Evolutionary conservation across 2,329 filamentous ascomycete species (phyloP), one percentile per base, ranked within the genome.

Genomic region (Hypoxylon sp.): DNA sequence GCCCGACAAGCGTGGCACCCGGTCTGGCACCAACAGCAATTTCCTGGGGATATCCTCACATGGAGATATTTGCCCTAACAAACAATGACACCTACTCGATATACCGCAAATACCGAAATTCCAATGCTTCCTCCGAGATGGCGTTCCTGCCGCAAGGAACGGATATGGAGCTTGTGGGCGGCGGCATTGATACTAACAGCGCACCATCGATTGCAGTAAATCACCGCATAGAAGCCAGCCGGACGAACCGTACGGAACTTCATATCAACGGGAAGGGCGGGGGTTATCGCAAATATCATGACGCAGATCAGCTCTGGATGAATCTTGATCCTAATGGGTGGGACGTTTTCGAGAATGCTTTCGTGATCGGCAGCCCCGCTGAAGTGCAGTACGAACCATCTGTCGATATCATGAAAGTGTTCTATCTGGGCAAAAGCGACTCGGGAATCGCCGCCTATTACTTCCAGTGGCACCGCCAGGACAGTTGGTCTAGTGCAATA

Each of bases 11-110:
- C 34, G 62, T 60, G 19, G 5, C 34, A 25, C 43, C 43, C 5
- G 62, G 62, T 5, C 28, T 65, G 2, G 41, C 62, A n/a, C 62
- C 57, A 28, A 65, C 56, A 3, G 62, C 62, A 5, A 51, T 65
- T 32, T 65, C 62, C 3, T 65, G 62, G 62, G 62, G 62, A 11
- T 65, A 60, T 46, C 62, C 62, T 13, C 62, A 65, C 36, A 36
- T 65, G 13, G 62, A 65, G 21, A 60, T 65, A 45, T 65, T 51
- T 19, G 56, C 62, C 34, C 17, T 65, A 36, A 65, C 62, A 19
- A 53, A 55, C 28, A 60, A 65, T 14, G 25, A 45, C 36, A 51
- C 63, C 2, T 25, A 60, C 14, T 51, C 63, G 2, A n/a, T 65
- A 38, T 60, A 60, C 13, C 63, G 63, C 0, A 65, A 61, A 49